Percentiles rank a stretch among this genome's conserved stretches.
Conservation (phyloP, 805 yeast genomes). For the Grigorovia yakushimaensis region DNA sequence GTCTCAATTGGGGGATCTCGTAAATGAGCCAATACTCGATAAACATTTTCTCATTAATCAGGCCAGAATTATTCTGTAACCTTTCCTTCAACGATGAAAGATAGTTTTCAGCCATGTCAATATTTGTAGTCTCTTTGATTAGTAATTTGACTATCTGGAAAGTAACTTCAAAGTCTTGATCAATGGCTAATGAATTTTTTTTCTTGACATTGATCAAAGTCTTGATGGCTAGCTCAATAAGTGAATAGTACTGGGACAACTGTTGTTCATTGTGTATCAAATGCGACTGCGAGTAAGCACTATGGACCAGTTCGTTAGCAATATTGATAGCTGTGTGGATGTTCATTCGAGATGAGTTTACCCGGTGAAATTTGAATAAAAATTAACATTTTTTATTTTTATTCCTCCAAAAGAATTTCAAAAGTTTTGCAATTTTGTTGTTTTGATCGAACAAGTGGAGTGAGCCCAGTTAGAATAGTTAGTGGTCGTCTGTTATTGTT, state of each 20-base stretch:
- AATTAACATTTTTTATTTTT: too few species aligned
- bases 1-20: constrained; percentile 12
- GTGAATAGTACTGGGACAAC: constrained; percentile 26
- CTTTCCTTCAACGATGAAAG: constrained; percentile 19
- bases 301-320: too few species aligned
- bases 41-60: constrained; percentile 15
- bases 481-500: too few species aligned
- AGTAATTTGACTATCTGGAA: constrained; percentile 20
- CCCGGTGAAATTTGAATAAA: too few species aligned
- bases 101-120: constrained; percentile 23
- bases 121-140: constrained; percentile 23
- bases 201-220: constrained; percentile 13
- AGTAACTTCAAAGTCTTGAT: constrained; percentile 20
- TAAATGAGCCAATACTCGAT: constrained; percentile 8
- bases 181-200: constrained; percentile 14
- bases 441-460: too few species aligned
- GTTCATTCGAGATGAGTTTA: too few species aligned
- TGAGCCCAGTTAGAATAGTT: too few species aligned
- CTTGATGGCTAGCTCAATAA: constrained; percentile 23
- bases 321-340: too few species aligned
- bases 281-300: too few species aligned
- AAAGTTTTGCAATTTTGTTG: too few species aligned
- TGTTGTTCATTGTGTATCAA: constrained; percentile 15
- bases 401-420: too few species aligned
- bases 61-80: constrained; percentile 14